Evolutionary conservation across 202 grass and related monocot species (phyloP).

Genomic region (Hordeum pubiflorum): DNA sequence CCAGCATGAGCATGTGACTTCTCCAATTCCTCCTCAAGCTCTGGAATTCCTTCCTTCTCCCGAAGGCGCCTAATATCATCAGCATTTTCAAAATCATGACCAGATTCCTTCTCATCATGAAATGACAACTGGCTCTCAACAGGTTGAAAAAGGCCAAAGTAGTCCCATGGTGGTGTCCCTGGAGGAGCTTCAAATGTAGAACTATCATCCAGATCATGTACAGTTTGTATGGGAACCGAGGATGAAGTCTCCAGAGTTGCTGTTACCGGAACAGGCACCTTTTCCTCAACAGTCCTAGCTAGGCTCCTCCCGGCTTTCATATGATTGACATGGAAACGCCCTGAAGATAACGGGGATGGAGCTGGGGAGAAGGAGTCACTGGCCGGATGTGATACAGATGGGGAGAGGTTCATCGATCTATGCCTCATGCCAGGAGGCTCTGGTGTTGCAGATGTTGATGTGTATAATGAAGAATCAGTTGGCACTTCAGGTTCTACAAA

Average conservation of each 20-base stretch:
- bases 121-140: slow-evolving; percentile 61
- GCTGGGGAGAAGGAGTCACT: slow-evolving; percentile 65
- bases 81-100: slow-evolving; percentile 54
- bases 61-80: slow-evolving; percentile 70
- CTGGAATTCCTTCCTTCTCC: slow-evolving; percentile 92
- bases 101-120: slow-evolving; percentile 52
- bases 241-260: slow-evolving; percentile 59
- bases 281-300: slow-evolving; percentile 66
- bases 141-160: slow-evolving; percentile 87
- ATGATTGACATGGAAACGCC: slow-evolving; percentile 72
- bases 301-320: slow-evolving; percentile 63
- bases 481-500: slow-evolving; percentile 60
- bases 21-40: slow-evolving; percentile 79
- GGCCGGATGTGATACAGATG: slow-evolving; percentile 53
- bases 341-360: slow-evolving; percentile 61
- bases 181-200: slow-evolving; percentile 59
- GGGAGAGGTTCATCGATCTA: slow-evolving; percentile 48
- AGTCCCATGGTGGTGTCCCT: slow-evolving; percentile 76
- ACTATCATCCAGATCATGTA: slow-evolving; percentile 54
- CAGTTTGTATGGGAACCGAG: slow-evolving; percentile 26
- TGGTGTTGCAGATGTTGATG: slow-evolving; percentile 62
- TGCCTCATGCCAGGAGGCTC: slow-evolving; percentile 42
- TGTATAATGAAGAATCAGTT: slow-evolving; percentile 51
- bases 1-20: slow-evolving; percentile 38
- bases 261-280: slow-evolving; percentile 49